Conservation (phyloP, 441 rosid species). For the Lepidium campestre region DNA sequence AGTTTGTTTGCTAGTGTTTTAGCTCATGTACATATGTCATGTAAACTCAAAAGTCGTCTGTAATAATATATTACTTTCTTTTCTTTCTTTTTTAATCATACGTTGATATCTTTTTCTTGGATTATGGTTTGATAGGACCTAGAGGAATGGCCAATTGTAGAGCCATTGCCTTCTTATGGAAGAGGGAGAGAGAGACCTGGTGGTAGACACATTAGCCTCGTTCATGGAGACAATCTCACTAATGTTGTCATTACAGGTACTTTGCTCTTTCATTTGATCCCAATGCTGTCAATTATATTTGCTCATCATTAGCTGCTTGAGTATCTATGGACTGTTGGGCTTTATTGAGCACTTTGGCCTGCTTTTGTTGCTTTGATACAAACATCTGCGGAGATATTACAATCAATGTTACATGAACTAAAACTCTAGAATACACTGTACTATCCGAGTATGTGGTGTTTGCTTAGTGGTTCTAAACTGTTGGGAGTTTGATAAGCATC, state of each 20-base stretch:
- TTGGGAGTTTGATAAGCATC: neutral
- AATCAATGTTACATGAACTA: neutral
- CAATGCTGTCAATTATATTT: neutral
- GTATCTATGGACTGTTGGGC: neutral
- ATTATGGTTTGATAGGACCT: constrained; percentile 38
- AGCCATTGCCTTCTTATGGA: constrained; percentile 94
- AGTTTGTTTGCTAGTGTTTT: constrained; percentile 16
- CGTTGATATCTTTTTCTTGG: constrained; percentile 6
- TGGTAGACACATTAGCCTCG: constrained; percentile 88
- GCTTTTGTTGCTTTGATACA: neutral
- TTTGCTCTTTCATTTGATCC: neutral
- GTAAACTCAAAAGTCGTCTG: neutral
- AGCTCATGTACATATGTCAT: constrained; percentile 8
- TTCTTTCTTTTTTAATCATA: neutral
- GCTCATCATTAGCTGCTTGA: neutral
- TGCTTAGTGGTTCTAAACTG: neutral
- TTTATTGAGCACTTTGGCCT: neutral
- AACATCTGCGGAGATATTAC: neutral
- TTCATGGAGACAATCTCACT: constrained; percentile 78
- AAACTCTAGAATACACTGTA: neutral
- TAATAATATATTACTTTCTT: neutral
- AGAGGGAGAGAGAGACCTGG: constrained; percentile 95
- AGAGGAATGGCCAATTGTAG: constrained; percentile 83
- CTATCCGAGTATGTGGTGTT: neutral
- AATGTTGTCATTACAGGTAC: constrained; percentile 77